Evolutionary conservation across 257 asterid species (phyloP), one percentile per base, ranked within the genome.

Genomic region (Solanum sitiens): DNA sequence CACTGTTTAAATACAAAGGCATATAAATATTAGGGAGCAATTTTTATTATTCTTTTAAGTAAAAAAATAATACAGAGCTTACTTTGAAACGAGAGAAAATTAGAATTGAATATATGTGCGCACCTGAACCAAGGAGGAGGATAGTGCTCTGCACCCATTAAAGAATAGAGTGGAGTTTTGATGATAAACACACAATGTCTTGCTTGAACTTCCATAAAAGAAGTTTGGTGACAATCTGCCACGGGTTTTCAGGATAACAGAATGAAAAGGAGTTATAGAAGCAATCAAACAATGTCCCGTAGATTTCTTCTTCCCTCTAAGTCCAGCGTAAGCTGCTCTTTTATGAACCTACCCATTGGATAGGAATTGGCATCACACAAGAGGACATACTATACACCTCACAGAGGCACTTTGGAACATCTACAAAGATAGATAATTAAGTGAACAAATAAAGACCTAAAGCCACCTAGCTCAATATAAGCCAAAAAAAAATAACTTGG

Each of bases 51-150:
- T 63, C 71, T 63, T 47, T 30, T 80, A 47, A 80, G 39, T 18
- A 80, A 47, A 9, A 53, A 47, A 30, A 80, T 47, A 47, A 25
- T 15, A 16, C 12, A 5, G 44, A 47, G 11, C 85, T 47, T 27
- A 27, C 85, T 4, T 45, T 11, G 18, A 11, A 9, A 71, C 47
- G 53, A 10, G 27, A 59, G 68, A 35, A 71, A 59, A 85, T 83
- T 68, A 87, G 65, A 85, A 65, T 9, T n/a, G 73, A 39, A 75
- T 89, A 86, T 35, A 68, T 86, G 42, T 88, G 95, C 98, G 10
- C 88, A 97, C 99, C 99, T 97, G 94, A 95, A 95, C 98, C 95
- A 95, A 63, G 99, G 93, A 83, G 96, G 97, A 87, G 90, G 94
- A 74, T 93, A 95, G 75, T 90, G 92, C 56, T 92, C 70, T 30